Percentiles rank a stretch among this genome's conserved stretches.
Conservation (phyloP, 176 grass and related monocot genomes). For the Guadua angustifolia region DNA sequence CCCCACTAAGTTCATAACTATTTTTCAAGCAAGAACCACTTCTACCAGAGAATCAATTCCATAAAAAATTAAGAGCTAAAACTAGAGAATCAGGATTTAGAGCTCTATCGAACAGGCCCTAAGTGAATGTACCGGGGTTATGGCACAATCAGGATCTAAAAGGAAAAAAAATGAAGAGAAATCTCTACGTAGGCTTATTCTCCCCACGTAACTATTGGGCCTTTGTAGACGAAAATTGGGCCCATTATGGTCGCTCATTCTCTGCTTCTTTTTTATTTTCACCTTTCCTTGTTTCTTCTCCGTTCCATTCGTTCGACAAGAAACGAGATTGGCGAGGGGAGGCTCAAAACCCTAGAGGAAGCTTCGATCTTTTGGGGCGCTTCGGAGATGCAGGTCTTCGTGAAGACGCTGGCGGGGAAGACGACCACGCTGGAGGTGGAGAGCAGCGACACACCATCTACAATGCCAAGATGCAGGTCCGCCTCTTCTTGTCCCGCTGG, state of each 20-base stretch:
- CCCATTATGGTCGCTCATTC: not conserved
- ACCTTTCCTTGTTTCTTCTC: not conserved
- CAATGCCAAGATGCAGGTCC: slow-evolving; percentile 90
- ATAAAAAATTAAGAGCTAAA: too few relatives aligned
- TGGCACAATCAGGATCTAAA: too few relatives aligned
- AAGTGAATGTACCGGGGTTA: too few relatives aligned
- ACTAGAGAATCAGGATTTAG: too few relatives aligned
- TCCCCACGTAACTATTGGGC: too few relatives aligned
- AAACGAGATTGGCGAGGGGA: not conserved
- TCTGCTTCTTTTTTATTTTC: not conserved
- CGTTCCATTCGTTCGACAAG: not conserved
- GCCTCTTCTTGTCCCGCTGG: not conserved
- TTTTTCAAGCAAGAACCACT: too few relatives aligned
- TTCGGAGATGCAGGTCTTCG: slow-evolving; percentile 71
- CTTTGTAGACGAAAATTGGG: not conserved
- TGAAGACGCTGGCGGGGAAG: slow-evolving; percentile 91
- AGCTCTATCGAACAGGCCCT: too few relatives aligned
- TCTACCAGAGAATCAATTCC: too few relatives aligned
- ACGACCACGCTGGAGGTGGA: slow-evolving; percentile 95
- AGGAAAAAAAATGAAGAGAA: not conserved
- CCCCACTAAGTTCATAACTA: too few relatives aligned
- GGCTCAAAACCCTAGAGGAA: not conserved
- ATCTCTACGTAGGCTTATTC: not conserved
- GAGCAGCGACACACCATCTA: slow-evolving; percentile 96
- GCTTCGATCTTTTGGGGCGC: not conserved